These are phyloP conservation scores for Pleurostoma richardsiae DNA, from an alignment of 2,329 filamentous ascomycete genomes.

Conservation along the genomic window DNA sequence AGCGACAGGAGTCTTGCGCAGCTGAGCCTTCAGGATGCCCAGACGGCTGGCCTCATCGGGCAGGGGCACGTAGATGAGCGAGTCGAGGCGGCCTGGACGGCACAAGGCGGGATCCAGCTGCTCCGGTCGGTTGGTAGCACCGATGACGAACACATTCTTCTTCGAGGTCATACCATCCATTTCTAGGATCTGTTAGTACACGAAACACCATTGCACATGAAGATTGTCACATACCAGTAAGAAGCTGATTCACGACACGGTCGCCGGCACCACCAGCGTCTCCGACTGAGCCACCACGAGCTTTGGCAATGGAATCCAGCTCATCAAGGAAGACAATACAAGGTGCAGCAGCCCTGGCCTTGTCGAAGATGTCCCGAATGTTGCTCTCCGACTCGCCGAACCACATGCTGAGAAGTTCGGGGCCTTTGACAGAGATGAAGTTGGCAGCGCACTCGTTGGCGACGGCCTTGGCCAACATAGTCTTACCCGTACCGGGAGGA, in stretches of 20 bases:
- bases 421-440: constrained; percentile 99
- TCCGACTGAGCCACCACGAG: constrained; percentile 91
- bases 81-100: constrained; percentile 97
- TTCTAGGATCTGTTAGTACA: constrained; percentile 40
- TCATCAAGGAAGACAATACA: constrained; percentile 99
- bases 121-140: constrained; percentile 96
- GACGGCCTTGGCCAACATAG: constrained; percentile 97
- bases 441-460: constrained; percentile 99
- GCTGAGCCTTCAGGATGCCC: constrained; percentile 88
- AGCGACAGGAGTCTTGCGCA: constrained; percentile 94
- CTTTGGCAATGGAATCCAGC: constrained; percentile 98
- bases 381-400: constrained; percentile 99
- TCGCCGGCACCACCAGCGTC: constrained; percentile 98
- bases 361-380: constrained; percentile 99
- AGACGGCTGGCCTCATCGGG: constrained; percentile 87
- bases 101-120: constrained; percentile 97
- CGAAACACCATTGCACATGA: not conserved
- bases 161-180: constrained; percentile 99
- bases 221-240: constrained; percentile 62
- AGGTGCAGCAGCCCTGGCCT: constrained; percentile 94
- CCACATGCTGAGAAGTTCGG: constrained; percentile 99
- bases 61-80: constrained; percentile 94
- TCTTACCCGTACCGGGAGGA: constrained; percentile 99
- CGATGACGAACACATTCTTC: constrained; percentile 99
- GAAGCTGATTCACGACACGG: constrained; percentile 98